Percentiles rank a stretch among this genome's conserved stretches.
Conservation (phyloP, 2,329 filamentous ascomycete genomes). For the Epicoccum nigrum region DNA sequence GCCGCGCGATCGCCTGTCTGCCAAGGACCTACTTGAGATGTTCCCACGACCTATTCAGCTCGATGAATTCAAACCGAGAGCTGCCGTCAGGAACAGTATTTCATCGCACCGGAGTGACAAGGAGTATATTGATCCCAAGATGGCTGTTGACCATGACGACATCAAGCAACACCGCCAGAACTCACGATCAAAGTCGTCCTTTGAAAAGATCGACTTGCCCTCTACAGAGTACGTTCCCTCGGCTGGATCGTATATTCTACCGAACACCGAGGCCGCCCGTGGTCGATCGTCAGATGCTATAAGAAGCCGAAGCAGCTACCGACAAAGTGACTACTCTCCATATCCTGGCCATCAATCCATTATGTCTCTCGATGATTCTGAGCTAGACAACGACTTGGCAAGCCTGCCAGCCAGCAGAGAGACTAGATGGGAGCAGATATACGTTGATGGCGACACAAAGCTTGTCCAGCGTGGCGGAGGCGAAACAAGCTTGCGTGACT, state of each 20-base stretch:
- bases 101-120: slow-evolving; percentile 53
- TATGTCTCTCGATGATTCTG: slow-evolving; percentile 48
- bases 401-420: slow-evolving; percentile 44
- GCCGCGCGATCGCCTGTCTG: slow-evolving; percentile 75
- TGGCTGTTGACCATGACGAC: slow-evolving; percentile 53
- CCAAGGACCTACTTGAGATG: slow-evolving; percentile 67
- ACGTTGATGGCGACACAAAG: slow-evolving; percentile 48
- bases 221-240: slow-evolving; percentile 54
- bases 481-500: slow-evolving; percentile 42
- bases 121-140: slow-evolving; percentile 55
- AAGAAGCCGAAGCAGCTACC: slow-evolving; percentile 33
- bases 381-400: slow-evolving; percentile 44
- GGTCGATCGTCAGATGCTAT: slow-evolving; percentile 29
- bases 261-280: slow-evolving; percentile 29
- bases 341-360: slow-evolving; percentile 43
- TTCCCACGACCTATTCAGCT: slow-evolving; percentile 38
- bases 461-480: slow-evolving; percentile 42
- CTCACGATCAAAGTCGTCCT: slow-evolving; percentile 36
- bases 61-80: slow-evolving; percentile 20
- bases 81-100: slow-evolving; percentile 40
- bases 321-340: slow-evolving; percentile 46
- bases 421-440: slow-evolving; percentile 48
- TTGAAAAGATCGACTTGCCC: slow-evolving; percentile 41
- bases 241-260: slow-evolving; percentile 52
- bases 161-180: slow-evolving; percentile 43